A percentile compares a stretch with the other conserved stretches of the same genome.
These are phyloP conservation scores for Naegleria lovaniensis DNA, from an alignment of 208 protist species.

Conservation along the genomic window DNA sequence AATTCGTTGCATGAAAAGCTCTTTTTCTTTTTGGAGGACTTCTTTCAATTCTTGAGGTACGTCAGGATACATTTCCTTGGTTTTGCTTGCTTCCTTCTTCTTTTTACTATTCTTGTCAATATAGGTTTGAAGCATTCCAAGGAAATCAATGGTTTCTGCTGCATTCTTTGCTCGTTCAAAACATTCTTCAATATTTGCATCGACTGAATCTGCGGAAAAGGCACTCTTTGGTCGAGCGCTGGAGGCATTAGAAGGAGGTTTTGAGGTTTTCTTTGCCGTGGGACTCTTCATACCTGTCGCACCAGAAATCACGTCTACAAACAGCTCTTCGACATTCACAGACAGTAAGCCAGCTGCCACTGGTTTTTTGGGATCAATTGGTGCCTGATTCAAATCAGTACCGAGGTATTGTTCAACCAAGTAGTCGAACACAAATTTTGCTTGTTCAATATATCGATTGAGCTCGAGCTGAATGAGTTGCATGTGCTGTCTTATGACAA, in stretches of 20 bases:
- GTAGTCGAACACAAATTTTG: neutral
- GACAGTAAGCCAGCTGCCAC: neutral
- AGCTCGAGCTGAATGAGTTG: neutral
- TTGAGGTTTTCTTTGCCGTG: neutral
- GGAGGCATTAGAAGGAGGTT: neutral
- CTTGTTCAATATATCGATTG: neutral
- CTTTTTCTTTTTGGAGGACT: neutral
- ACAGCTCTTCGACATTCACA: neutral
- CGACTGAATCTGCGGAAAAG: neutral
- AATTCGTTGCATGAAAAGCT: neutral
- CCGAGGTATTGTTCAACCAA: neutral
- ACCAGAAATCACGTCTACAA: neutral
- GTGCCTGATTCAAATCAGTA: neutral
- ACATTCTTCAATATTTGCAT: neutral
- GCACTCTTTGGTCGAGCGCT: neutral
- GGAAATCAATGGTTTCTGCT: neutral
- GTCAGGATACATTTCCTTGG: neutral
- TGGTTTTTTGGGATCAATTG: neutral
- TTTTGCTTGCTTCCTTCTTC: neutral
- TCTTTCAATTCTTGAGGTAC: neutral
- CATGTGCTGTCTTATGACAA: neutral
- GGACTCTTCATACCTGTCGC: neutral
- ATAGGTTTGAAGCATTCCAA: neutral
- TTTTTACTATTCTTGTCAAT: neutral
- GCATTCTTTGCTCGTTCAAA: neutral